A percentile compares a stretch with the other conserved stretches of the same genome.
Evolutionary conservation across 148 eudicot genomes (phyloP).

Genomic region (Chenopodium formosanum): DNA sequence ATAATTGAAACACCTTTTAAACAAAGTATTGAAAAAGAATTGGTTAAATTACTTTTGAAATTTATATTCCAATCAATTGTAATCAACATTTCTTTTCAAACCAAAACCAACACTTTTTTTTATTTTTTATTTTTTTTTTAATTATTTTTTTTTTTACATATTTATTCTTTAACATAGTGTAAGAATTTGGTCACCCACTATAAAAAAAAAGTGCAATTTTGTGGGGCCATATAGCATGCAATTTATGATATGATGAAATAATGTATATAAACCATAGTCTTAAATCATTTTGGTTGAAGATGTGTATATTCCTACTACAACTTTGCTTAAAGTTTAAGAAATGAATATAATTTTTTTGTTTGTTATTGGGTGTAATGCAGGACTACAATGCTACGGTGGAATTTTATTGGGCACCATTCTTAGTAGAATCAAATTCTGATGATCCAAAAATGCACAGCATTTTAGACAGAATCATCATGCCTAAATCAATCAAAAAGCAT

Average conservation of each 20-base stretch:
- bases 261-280: neutral
- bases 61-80: constrained; percentile 7
- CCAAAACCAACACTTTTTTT: neutral
- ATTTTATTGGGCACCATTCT: constrained; percentile 97
- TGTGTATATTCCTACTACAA: neutral
- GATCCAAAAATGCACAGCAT: constrained; percentile 86
- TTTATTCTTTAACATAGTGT: neutral
- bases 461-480: constrained; percentile 79
- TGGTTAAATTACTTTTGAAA: neutral
- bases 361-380: constrained; percentile 36
- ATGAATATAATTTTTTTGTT: neutral
- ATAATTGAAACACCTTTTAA: neutral
- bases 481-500: constrained; percentile 71
- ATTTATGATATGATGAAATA: neutral
- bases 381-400: constrained; percentile 94
- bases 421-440: constrained; percentile 95
- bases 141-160: no score
- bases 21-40: neutral
- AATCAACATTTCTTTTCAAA: neutral
- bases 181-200: constrained; percentile 11
- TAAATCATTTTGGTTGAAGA: neutral
- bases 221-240: neutral
- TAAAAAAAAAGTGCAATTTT: neutral
- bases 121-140: no score
- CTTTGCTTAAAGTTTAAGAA: constrained; percentile 27